Conservation (phyloP, 1,284 basidiomycete species). For the Ustilago shanxiensis region DNA sequence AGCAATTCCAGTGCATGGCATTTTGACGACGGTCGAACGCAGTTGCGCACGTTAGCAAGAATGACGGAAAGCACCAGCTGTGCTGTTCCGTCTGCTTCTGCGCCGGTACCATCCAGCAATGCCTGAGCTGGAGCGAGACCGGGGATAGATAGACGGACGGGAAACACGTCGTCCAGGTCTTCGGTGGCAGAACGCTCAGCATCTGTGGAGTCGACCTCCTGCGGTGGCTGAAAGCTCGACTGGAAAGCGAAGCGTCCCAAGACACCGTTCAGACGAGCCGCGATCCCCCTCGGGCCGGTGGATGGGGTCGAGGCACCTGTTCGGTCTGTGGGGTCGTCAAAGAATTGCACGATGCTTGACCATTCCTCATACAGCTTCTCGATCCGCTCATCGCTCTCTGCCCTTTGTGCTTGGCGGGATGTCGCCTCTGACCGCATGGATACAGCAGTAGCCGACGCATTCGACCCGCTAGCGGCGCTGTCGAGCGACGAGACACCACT, state of each 20-base stretch:
- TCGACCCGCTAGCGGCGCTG: conserved; percentile 34
- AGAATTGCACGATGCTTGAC: conserved; percentile 50
- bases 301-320: conserved; percentile 1
- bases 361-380: conserved; percentile 68
- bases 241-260: conserved; percentile 41
- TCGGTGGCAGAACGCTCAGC: conserved; percentile 18
- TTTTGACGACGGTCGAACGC: conserved; percentile 86
- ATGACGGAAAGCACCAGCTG: conserved; percentile 85
- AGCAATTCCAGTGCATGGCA: conserved; percentile 87
- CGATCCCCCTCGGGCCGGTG: conserved; percentile 8
- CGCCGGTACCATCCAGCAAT: conserved; percentile 13
- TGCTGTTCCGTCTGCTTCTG: conserved; percentile 79
- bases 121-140: conserved; percentile 45
- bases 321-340: conserved; percentile 25
- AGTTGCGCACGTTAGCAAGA: conserved; percentile 90
- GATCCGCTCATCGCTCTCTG: conserved; percentile 66
- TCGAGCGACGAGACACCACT: conserved; percentile 22
- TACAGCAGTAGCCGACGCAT: conserved; percentile 38
- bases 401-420: conserved; percentile 23
- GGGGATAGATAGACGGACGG: conserved; percentile 57
- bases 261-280: conserved; percentile 24
- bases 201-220: conserved; percentile 14
- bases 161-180: conserved; percentile 37
- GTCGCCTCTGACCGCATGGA: conserved; percentile 37
- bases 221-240: conserved; percentile 51